Conservation (phyloP, 768 basidiomycete genomes). For the Leccinellum rugosiceps region DNA sequence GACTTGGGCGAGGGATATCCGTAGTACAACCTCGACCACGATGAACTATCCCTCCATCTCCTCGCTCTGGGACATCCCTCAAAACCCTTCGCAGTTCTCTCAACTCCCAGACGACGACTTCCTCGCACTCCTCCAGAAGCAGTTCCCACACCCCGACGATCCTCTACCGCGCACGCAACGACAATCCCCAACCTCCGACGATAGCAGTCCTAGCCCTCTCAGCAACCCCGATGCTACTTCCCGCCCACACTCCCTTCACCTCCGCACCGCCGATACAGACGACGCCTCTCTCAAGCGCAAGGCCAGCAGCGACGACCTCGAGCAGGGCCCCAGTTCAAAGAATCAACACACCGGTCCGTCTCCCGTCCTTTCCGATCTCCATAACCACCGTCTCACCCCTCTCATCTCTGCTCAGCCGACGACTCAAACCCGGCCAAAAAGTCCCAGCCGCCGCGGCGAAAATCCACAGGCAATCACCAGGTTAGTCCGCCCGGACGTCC, state of each 20-base stretch:
- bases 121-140: conserved; percentile 72
- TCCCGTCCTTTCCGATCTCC: background rate
- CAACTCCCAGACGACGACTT: conserved; percentile 75
- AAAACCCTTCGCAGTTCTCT: conserved; percentile 51
- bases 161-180: conserved; percentile 49
- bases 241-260: conserved; percentile 15
- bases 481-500: conserved; percentile 22
- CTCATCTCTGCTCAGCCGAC: conserved; percentile 14
- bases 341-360: conserved; percentile 58
- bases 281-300: conserved; percentile 70
- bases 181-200: conserved; percentile 60
- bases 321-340: conserved; percentile 67
- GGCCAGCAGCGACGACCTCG: conserved; percentile 62
- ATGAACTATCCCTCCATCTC: conserved; percentile 41
- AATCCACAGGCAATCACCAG: conserved; percentile 37
- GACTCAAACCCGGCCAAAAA: conserved; percentile 27
- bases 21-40: conserved; percentile 3
- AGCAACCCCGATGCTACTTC: conserved; percentile 36
- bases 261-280: conserved; percentile 35
- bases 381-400: background rate
- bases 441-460: conserved; percentile 33
- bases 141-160: conserved; percentile 47
- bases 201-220: conserved; percentile 77
- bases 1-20: conserved; percentile 2
- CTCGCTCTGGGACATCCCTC: conserved; percentile 67